phyloP scores from a whole-genome alignment of 2,329 filamentous ascomycete genomes.

The Ophiostoma piceae region DNA sequence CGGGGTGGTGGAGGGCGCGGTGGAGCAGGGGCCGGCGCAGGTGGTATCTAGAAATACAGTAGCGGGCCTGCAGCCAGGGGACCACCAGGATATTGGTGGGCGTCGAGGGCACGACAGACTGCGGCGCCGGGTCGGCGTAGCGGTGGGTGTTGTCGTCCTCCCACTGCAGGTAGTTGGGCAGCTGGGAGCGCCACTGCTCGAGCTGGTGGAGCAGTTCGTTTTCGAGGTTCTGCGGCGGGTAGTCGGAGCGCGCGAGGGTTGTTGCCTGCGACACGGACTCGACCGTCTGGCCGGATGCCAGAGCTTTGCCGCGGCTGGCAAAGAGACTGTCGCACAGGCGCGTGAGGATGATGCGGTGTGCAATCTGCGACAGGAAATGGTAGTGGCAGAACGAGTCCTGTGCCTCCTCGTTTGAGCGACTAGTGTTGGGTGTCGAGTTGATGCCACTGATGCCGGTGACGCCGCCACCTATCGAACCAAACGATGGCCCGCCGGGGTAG shows the following conservation, averaged over 20 bases:
- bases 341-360: slow-evolving; percentile 51
- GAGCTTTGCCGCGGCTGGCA: slow-evolving; percentile 26
- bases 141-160: slow-evolving; percentile 23
- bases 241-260: slow-evolving; percentile 30
- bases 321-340: slow-evolving; percentile 45
- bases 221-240: slow-evolving; percentile 45
- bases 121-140: background rate
- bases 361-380: slow-evolving; percentile 52
- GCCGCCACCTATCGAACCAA: slow-evolving; percentile 10
- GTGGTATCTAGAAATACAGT: slow-evolving; percentile 28
- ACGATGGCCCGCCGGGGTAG: slow-evolving; percentile 25
- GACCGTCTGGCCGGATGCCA: slow-evolving; percentile 20
- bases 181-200: slow-evolving; percentile 50
- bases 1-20: slow-evolving; percentile 27
- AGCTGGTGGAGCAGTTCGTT: slow-evolving; percentile 50
- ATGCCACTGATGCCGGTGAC: background rate
- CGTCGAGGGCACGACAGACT: background rate
- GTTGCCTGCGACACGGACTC: slow-evolving; percentile 18
- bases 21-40: slow-evolving; percentile 27
- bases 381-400: slow-evolving; percentile 51
- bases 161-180: slow-evolving; percentile 35
- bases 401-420: slow-evolving; percentile 20
- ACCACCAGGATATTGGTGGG: slow-evolving; percentile 25
- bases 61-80: slow-evolving; percentile 28
- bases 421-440: background rate